Evolutionary conservation across 2,329 filamentous ascomycete species (phyloP), one percentile per base, ranked within the genome.

Genomic region (Elsinoe arachidis): DNA sequence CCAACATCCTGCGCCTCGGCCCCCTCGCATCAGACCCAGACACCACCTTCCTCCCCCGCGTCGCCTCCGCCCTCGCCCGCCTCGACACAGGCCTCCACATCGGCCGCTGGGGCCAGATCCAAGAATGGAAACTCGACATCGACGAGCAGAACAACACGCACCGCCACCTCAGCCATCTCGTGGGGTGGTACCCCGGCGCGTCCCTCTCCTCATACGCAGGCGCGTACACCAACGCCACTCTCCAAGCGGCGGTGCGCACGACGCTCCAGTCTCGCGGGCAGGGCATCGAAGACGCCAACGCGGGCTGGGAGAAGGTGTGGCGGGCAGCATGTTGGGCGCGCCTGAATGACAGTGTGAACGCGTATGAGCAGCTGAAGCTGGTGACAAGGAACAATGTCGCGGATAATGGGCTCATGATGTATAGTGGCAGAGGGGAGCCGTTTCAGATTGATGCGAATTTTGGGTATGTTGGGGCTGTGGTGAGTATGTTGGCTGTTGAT

Each of bases 371-470:
- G 57, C 67, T 81, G 14, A 69, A 73, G 4, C 76, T 76, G 38
- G 74, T 78, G 1, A 74, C 81, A 14, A 67, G 73, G 19, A 66
- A 72, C 37, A 82, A 82, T 61, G 76, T 80, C 21, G 79, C 72
- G 0, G 67, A 57, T 0, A 82, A 81, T 61, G 74, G 74, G 1
- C 66, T 82, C 30, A 76, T 72, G 41, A 79, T 81, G 74, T 82
- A 82, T 62, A 67, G 61, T 7, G 77, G 70, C 0, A 64, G 68
- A 9, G 66, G 71, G 5, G 66, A 68, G 47, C 78, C 80, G 1
- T 82, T 82, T 61, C 80, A 83, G 68, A 81, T 82, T 58, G 80
- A 83, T 64, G 80, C 79, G 5, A 83, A 83, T 63, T 82, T 80
- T 60, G 80, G 79, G 1, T 66, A 75, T 19, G 71, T 70, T 2